Conservation (phyloP, 2,329 filamentous ascomycete genomes). For the Colletotrichum sp. region DNA sequence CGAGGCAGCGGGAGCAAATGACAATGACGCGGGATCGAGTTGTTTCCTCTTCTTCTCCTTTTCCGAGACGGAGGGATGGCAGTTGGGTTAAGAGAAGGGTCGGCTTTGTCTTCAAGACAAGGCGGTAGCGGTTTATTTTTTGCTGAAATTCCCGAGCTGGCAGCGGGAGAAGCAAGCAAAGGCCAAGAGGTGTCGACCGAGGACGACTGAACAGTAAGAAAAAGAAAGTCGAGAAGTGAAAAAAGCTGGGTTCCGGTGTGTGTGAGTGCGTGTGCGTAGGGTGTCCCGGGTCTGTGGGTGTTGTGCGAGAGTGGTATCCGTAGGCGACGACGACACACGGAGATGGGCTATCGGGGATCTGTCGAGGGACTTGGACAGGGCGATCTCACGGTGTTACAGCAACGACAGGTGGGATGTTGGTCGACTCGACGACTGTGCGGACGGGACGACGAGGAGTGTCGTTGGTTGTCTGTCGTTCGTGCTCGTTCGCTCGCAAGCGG, state of each 20-base stretch:
- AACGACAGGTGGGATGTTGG: neutral
- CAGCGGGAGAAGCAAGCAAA: constrained; percentile 1
- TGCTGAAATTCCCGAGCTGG: neutral
- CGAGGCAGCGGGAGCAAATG: neutral
- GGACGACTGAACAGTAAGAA: neutral
- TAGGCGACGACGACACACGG: neutral
- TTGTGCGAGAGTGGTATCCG: neutral
- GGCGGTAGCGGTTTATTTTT: neutral
- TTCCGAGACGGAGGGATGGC: neutral
- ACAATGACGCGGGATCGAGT: neutral
- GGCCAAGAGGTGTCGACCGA: neutral
- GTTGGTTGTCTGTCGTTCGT: neutral
- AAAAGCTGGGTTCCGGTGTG: neutral
- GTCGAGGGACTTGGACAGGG: neutral
- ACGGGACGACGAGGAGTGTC: neutral
- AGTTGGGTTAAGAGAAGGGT: neutral
- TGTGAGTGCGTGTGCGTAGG: neutral
- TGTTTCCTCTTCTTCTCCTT: neutral
- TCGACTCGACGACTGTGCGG: neutral
- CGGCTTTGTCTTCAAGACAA: constrained; percentile 7
- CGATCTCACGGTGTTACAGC: neutral
- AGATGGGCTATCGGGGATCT: neutral
- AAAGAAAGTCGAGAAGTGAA: constrained; percentile 20
- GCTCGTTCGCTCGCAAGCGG: neutral
- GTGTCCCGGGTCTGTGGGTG: neutral